Conservation (phyloP, 768 basidiomycete genomes). For the Chalciporus pseudorubinellus region DNA sequence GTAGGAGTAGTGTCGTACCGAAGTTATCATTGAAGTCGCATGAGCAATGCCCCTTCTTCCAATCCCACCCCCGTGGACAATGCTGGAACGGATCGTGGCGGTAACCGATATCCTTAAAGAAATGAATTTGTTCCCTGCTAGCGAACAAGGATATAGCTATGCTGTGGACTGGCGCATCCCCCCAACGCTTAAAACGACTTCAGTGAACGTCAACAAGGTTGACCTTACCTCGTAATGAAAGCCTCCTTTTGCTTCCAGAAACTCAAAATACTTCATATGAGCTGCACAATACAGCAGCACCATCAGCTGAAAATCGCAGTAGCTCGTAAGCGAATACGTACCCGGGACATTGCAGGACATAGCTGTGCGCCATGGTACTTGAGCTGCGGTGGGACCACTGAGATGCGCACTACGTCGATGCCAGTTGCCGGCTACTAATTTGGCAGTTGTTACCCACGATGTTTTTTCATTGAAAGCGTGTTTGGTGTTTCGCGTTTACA, state of each 20-base stretch:
- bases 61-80: slow-evolving; percentile 76
- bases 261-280: not conserved
- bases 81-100: slow-evolving; percentile 94
- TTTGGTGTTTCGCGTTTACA: slow-evolving; percentile 21
- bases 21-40: slow-evolving; percentile 76
- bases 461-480: slow-evolving; percentile 33
- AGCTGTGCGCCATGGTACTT: too few relatives aligned
- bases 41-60: slow-evolving; percentile 81
- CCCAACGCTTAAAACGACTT: slow-evolving; percentile 63
- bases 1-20: slow-evolving; percentile 37
- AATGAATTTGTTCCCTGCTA: slow-evolving; percentile 86
- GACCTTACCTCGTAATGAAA: slow-evolving; percentile 78
- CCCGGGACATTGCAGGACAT: too few relatives aligned
- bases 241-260: slow-evolving; percentile 78
- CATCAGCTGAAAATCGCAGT: slow-evolving; percentile 2
- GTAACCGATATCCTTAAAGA: slow-evolving; percentile 94
- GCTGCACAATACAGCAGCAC: slow-evolving; percentile 2
- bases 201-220: slow-evolving; percentile 2
- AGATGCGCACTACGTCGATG: too few relatives aligned
- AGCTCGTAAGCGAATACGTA: not conserved
- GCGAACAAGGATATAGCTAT: slow-evolving; percentile 91
- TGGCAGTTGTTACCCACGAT: slow-evolving; percentile 28
- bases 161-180: slow-evolving; percentile 90
- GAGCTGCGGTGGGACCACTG: too few relatives aligned
- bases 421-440: not conserved